Base-by-base conservation (phyloP, 805 yeast genomes). In the Yarrowia sp. region DNA sequence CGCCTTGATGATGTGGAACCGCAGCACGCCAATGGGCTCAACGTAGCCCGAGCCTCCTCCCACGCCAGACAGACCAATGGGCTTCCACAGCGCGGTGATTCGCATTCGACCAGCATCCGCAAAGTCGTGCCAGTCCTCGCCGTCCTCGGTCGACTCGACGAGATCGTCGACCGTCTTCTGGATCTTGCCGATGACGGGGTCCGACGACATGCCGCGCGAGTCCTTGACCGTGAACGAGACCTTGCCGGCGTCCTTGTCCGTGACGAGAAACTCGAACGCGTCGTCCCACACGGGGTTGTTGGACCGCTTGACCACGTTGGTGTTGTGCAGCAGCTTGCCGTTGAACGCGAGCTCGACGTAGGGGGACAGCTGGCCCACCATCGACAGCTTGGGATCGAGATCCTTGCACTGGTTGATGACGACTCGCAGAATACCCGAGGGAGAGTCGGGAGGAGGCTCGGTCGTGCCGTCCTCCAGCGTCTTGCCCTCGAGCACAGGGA, bases 1-100 rank as follows among this genome's bases (percentile, higher is more conserved):
- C 42, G 96, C 97, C 64, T 80, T 81, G 66, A 81, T 82, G 64
- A 94, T 73, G 55, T 72, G 69, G 63, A 94, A 78, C 70, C 97
- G 84, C 6, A 92, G 80, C 32, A 88, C 93, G 71, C 99, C 99
- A 71, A 93, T 86, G 55, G 99, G 99, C 63, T 90, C 90, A n/a
- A 90, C 84, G 76, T 91, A 93, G 58, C 93, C 94, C 67, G 86
- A 84, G 21, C 88, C 75, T 64, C 90, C 89, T 38, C 84, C 74
- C 16, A 87, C 87, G 59, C 85, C 83, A 64, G 75, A 80, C 69
- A 93, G 75, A 27, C 80, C 84, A 58, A 92, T 96, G 8, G 98
- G 93, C 73, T 87, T 90, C 97, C 97, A 94, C 60, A 77, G 74
- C 27, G 94, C 83, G 4, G 81, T 74, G 62, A 94, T 71, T 66